Conservation (phyloP, 768 basidiomycete species). For the Mycena leptocephala region DNA sequence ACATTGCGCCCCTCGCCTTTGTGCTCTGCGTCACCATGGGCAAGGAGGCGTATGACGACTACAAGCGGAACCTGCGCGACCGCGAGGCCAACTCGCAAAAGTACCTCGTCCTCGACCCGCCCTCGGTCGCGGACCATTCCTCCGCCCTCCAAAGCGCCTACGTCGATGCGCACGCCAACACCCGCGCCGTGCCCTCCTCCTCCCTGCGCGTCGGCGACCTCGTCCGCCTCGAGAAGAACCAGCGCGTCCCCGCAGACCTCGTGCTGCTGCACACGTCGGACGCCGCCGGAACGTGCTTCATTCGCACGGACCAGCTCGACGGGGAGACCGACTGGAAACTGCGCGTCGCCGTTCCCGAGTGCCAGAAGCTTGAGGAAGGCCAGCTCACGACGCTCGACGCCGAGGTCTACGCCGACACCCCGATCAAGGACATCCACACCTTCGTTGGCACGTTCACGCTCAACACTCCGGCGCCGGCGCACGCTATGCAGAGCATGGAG, state of each 20-base stretch:
- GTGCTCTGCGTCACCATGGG: conserved; percentile 97
- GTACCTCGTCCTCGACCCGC: conserved; percentile 86
- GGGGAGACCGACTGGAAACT: conserved; percentile 99
- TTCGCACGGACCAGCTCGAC: conserved; percentile 97
- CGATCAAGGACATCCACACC: conserved; percentile 96
- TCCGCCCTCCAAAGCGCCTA: conserved; percentile 60
- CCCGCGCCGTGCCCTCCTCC: conserved; percentile 90
- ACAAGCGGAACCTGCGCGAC: conserved; percentile 93
- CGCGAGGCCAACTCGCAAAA: conserved; percentile 95
- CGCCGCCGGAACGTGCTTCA: conserved; percentile 94
- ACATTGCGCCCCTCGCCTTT: conserved; percentile 96
- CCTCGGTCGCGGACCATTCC: conserved; percentile 49
- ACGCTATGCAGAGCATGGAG: conserved; percentile 42
- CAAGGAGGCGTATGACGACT: conserved; percentile 99
- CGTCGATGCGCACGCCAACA: conserved; percentile 64
- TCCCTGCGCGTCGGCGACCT: conserved; percentile 93
- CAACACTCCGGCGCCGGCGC: conserved; percentile 54
- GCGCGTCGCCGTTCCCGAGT: conserved; percentile 88
- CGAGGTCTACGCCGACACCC: conserved; percentile 95
- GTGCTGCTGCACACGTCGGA: conserved; percentile 93
- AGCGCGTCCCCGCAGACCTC: conserved; percentile 96
- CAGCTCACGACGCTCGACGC: conserved; percentile 82
- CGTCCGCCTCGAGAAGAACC: conserved; percentile 95
- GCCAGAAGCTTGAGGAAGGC: conserved; percentile 78
- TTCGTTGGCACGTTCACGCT: conserved; percentile 95